These are phyloP conservation scores for Exophiala dermatitidis DNA, from an alignment of 2,329 filamentous ascomycete genomes.

Conservation along the genomic window DNA sequence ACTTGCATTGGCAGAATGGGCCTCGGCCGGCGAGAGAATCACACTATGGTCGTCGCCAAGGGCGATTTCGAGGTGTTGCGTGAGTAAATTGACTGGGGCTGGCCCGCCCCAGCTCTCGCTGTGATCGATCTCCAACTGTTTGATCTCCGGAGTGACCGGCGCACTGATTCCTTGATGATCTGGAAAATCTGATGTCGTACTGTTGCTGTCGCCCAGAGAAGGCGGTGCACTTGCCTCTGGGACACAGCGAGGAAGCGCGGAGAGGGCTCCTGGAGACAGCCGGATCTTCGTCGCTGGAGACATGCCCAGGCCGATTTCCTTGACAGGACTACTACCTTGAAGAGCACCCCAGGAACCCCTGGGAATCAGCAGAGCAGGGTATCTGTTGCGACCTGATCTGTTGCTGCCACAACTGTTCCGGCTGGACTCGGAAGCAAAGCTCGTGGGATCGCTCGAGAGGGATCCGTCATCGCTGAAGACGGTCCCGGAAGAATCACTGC, in stretches of 20 bases:
- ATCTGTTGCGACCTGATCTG: constrained; percentile 42
- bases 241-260: constrained; percentile 62
- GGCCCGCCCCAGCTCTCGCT: constrained; percentile 22
- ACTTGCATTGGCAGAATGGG: constrained; percentile 14
- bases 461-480: constrained; percentile 43
- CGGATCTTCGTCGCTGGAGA: constrained; percentile 52
- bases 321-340: constrained; percentile 37
- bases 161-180: constrained; percentile 56
- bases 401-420: constrained; percentile 32
- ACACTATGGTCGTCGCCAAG: constrained; percentile 33
- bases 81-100: not conserved
- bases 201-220: constrained; percentile 73
- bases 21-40: constrained; percentile 24
- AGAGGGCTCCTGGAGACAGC: constrained; percentile 68
- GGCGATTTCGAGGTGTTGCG: constrained; percentile 27
- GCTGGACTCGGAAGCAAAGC: constrained; percentile 39
- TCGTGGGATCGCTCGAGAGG: constrained; percentile 46
- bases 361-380: constrained; percentile 54
- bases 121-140: constrained; percentile 15
- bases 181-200: constrained; percentile 81
- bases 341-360: constrained; percentile 46
- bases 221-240: constrained; percentile 74
- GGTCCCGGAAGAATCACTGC: constrained; percentile 72
- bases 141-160: constrained; percentile 72
- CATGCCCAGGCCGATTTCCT: constrained; percentile 41